These are phyloP conservation scores for Backusella australiensis DNA, from an alignment of 192 early-diverging fungal genomes.

Conservation along the genomic window DNA sequence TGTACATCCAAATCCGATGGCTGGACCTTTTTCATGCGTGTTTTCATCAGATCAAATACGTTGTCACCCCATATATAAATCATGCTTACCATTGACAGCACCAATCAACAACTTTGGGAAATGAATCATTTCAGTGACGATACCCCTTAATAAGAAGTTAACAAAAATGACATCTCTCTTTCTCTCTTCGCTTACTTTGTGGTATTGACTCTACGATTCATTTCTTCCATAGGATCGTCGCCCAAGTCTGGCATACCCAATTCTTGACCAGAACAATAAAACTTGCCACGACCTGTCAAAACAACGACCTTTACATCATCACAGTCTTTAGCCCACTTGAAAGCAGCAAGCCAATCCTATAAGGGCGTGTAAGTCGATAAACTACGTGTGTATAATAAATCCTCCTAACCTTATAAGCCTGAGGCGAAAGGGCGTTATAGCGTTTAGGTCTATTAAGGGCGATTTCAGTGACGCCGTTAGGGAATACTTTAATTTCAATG, in stretches of 20 bases:
- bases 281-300: slow-evolving; percentile 65
- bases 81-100: slow-evolving; percentile 60
- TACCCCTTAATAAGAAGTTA: neutral
- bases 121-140: slow-evolving; percentile 44
- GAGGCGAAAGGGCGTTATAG: slow-evolving; percentile 59
- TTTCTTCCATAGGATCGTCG: neutral
- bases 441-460: slow-evolving; percentile 60
- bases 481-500: slow-evolving; percentile 39
- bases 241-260: slow-evolving; percentile 37
- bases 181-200: slow-evolving; percentile 22
- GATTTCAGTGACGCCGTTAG: slow-evolving; percentile 59
- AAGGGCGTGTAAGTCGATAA: too few relatives aligned
- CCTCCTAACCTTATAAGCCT: slow-evolving; percentile 43
- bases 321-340: slow-evolving; percentile 47
- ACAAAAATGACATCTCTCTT: neutral
- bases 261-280: slow-evolving; percentile 66
- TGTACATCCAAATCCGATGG: slow-evolving; percentile 68
- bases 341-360: slow-evolving; percentile 57
- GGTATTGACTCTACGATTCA: neutral
- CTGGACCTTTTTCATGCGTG: slow-evolving; percentile 47
- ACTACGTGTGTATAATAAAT: neutral
- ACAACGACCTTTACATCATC: slow-evolving; percentile 57
- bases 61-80: slow-evolving; percentile 1
- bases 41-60: neutral
- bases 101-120: slow-evolving; percentile 72